Base-by-base conservation (phyloP, 352 stramenopile genomes). In the Phytophthora vignae region DNA sequence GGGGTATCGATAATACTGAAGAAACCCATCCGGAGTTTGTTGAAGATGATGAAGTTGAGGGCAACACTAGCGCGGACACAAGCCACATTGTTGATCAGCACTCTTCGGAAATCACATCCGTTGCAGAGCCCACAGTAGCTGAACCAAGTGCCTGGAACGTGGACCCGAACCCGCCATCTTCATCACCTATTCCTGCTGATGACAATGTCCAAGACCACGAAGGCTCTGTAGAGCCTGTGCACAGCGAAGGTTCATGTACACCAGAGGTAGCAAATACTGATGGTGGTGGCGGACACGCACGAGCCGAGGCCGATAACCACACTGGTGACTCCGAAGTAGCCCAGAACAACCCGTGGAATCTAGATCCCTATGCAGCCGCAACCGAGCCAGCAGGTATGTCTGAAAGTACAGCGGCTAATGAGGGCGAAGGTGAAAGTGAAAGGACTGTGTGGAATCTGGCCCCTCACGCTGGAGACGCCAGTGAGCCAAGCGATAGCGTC, bases 391-490 rank as follows among this genome's bases (percentile, higher is more conserved):
- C 11, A 10, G 42, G 17, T 49, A n/a, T 14, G 2, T 10, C 33
- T n/a, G 29, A 46, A 15, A 4, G 3, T 53, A 25, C 33, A 7
- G 21, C 6, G 36, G 48, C 64, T 56, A 50, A 27, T 49, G 21
- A 7, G 17, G 38, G 27, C 2, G 53, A 52, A 25, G 27, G 36
- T 25, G 29, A 22, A 25, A 27, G 31, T 15, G 52, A 60, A 46
- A 40, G 22, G 10, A 50, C n/a, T 25, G 56, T 55, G 8, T 74
- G 70, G 70, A 74, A 77, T 49, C 29, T 77, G 40, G 49, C 71
- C 11, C 64, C 64, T 52, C 53, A 74, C 44, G 44, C 27, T 29
- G 54, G 52, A 48, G 64, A 74, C 50, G n/a, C 53, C n/a, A 69
- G 57, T 15, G 52, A 53, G 5, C 57, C 64, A 4, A 63, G 4